Evolutionary conservation across 805 yeast species (phyloP).

Genomic region (Wickerhamomyces kurtzmanii): DNA sequence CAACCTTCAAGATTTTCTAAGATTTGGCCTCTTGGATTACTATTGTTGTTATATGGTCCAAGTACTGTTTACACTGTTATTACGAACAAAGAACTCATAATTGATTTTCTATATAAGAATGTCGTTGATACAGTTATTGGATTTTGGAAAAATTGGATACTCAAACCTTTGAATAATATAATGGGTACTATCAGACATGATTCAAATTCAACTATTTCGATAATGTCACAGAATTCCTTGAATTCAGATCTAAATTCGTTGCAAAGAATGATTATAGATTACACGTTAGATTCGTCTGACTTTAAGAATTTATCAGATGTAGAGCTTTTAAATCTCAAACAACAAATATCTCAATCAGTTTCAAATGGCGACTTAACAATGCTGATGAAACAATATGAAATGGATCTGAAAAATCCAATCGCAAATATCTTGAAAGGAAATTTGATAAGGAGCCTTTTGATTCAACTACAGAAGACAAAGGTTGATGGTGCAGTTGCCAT

Average conservation of each 20-base stretch:
- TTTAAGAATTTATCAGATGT: constrained; percentile 17
- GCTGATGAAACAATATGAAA: constrained; percentile 74
- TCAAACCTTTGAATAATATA: constrained; percentile 64
- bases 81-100: constrained; percentile 41
- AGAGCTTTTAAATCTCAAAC: constrained; percentile 11
- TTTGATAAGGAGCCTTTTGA: constrained; percentile 65
- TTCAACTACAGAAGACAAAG: constrained; percentile 92
- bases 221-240: constrained; percentile 71
- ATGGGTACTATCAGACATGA: constrained; percentile 80
- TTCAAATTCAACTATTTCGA: constrained; percentile 59
- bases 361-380: constrained; percentile 70
- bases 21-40: constrained; percentile 56
- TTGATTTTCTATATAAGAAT: constrained; percentile 46
- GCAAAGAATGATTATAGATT: constrained; percentile 82
- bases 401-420: constrained; percentile 62
- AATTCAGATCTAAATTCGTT: constrained; percentile 71
- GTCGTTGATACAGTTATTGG: constrained; percentile 56
- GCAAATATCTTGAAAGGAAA: constrained; percentile 54
- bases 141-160: constrained; percentile 75
- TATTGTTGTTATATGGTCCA: constrained; percentile 44
- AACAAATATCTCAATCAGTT: constrained; percentile 36
- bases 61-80: constrained; percentile 30
- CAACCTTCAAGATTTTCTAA: constrained; percentile 35
- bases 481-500: constrained; percentile 91
- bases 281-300: constrained; percentile 30